Evolutionary conservation across 1,284 basidiomycete genomes (phyloP).

Genomic region (Exsudoporus floridanus): DNA sequence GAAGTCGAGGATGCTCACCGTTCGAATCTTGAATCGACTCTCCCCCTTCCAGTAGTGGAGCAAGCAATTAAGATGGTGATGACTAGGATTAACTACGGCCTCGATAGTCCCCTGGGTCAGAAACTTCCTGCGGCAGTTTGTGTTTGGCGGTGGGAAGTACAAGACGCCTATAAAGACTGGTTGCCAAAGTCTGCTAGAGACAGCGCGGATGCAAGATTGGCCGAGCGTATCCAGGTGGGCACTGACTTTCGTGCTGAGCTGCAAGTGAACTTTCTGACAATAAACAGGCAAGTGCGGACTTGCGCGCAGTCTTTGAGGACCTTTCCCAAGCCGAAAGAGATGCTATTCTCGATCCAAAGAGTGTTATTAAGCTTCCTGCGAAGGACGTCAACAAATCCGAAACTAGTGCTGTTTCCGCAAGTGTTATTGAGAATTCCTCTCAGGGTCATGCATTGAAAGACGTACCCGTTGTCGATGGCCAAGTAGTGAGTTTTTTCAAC

Average conservation of each 20-base stretch:
- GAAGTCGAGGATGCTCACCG: conserved; percentile 49
- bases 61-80: conserved; percentile 59
- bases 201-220: conserved; percentile 59
- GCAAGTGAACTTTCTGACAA: conserved; percentile 1
- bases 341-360: conserved; percentile 54
- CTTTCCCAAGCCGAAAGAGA: conserved; percentile 57
- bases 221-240: conserved; percentile 67
- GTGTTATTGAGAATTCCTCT: neutral
- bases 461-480: conserved; percentile 35
- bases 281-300: conserved; percentile 58
- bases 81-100: conserved; percentile 71
- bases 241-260: neutral
- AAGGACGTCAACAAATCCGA: conserved; percentile 41
- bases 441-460: conserved; percentile 23
- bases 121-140: conserved; percentile 61
- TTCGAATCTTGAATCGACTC: conserved; percentile 25
- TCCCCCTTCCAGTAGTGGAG: conserved; percentile 57
- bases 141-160: conserved; percentile 89
- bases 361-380: conserved; percentile 39
- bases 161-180: conserved; percentile 55
- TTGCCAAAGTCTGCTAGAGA: conserved; percentile 70
- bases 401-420: conserved; percentile 10
- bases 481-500: conserved; percentile 29
- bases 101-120: conserved; percentile 50
- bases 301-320: conserved; percentile 52